These are phyloP conservation scores for Cercospora sp. DNA, from an alignment of 2,329 filamentous ascomycete species.

Conservation along the genomic window DNA sequence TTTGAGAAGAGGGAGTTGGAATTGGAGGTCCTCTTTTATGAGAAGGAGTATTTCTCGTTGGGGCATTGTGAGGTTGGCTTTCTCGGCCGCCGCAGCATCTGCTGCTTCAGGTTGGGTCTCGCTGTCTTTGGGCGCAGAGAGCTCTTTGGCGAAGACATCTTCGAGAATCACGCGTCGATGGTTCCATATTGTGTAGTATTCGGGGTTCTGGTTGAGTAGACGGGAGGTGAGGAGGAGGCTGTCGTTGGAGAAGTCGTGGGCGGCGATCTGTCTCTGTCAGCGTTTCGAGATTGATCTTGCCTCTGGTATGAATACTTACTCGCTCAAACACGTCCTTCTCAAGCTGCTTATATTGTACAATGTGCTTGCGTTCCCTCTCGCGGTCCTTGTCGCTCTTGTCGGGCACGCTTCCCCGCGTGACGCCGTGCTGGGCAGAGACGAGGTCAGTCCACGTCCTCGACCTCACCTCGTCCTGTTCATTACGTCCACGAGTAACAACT, in stretches of 20 bases:
- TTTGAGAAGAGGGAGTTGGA: constrained; percentile 80
- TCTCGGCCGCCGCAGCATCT: constrained; percentile 32
- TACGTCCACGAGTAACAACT: constrained; percentile 11
- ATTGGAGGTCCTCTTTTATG: constrained; percentile 73
- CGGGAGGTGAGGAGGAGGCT: constrained; percentile 70
- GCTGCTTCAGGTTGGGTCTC: constrained; percentile 26
- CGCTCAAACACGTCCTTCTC: constrained; percentile 68
- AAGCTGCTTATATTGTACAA: constrained; percentile 71
- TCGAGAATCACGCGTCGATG: constrained; percentile 72
- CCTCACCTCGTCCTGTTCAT: constrained; percentile 11
- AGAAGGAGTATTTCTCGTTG: constrained; percentile 50
- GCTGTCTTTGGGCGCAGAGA: constrained; percentile 39
- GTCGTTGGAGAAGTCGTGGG: constrained; percentile 54
- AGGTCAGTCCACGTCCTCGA: constrained; percentile 19
- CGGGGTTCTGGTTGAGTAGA: constrained; percentile 74
- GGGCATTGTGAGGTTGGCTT: constrained; percentile 34
- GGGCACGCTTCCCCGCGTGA: constrained; percentile 64
- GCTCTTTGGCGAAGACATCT: constrained; percentile 56
- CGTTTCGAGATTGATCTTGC: not conserved
- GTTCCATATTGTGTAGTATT: constrained; percentile 93
- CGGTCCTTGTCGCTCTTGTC: constrained; percentile 68
- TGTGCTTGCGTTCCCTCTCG: constrained; percentile 71
- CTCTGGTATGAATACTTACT: constrained; percentile 44
- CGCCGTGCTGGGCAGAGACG: constrained; percentile 68
- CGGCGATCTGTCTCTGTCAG: constrained; percentile 41